These are phyloP conservation scores for Polygonum aviculare DNA, from an alignment of 148 eudicot species.

Conservation along the genomic window DNA sequence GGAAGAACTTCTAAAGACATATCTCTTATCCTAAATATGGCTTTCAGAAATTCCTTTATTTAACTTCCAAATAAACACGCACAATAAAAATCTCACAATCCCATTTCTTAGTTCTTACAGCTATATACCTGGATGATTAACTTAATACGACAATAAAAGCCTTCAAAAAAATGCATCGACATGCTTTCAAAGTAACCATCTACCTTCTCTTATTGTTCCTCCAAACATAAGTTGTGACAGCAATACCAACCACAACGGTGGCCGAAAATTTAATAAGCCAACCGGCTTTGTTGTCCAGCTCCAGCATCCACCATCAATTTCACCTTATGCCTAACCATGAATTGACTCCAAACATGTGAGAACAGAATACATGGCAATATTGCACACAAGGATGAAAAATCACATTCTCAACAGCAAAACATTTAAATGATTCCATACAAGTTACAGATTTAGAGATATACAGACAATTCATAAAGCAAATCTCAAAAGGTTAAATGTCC, in stretches of 20 bases:
- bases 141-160: neutral
- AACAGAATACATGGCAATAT: neutral
- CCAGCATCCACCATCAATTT: slow-evolving; percentile 14
- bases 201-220: slow-evolving; percentile 37
- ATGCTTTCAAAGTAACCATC: neutral
- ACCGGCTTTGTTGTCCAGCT: slow-evolving; percentile 31
- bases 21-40: neutral
- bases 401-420: neutral
- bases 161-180: neutral
- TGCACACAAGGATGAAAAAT: neutral
- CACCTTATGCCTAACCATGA: slow-evolving; percentile 10
- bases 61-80: neutral
- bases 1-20: neutral
- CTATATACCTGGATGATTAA: neutral
- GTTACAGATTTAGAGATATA: neutral
- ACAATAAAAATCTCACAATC: neutral
- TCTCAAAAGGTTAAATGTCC: neutral
- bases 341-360: neutral
- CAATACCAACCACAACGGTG: slow-evolving; percentile 38
- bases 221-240: slow-evolving; percentile 40
- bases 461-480: neutral
- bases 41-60: neutral
- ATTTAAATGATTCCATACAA: neutral
- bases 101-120: neutral
- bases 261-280: slow-evolving; percentile 39